A percentile compares a stretch with the other conserved stretches of the same genome.
Evolutionary conservation across 1,284 basidiomycete genomes (phyloP).

Genomic region (Tilletia horrida): DNA sequence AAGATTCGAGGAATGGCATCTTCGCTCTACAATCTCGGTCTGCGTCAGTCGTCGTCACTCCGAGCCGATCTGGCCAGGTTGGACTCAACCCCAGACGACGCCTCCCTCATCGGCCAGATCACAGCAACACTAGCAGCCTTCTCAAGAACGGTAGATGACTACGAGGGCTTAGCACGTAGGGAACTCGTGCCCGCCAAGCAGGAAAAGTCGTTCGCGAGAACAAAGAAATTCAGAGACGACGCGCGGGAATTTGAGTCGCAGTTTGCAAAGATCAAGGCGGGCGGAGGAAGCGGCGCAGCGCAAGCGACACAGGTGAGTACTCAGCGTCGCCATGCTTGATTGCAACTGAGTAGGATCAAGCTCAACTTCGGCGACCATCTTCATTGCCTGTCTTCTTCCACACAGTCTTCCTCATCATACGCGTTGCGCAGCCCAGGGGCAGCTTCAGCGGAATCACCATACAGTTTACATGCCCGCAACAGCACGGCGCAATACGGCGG

Average conservation of each 20-base stretch:
- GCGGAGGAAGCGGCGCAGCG: slow-evolving; percentile 18
- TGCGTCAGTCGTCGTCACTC: slow-evolving; percentile 50
- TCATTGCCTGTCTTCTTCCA: too few species aligned
- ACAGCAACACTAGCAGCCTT: slow-evolving; percentile 44
- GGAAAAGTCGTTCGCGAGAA: slow-evolving; percentile 48
- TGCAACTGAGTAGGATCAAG: too few species aligned
- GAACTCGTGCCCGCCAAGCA: slow-evolving; percentile 51
- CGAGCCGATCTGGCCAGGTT: slow-evolving; percentile 47
- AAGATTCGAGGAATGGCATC: neutral
- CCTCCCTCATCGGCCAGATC: slow-evolving; percentile 38
- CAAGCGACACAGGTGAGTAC: slow-evolving; percentile 2
- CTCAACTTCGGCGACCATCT: too few species aligned
- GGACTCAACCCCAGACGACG: slow-evolving; percentile 23
- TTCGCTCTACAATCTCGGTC: slow-evolving; percentile 52
- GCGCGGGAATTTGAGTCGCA: slow-evolving; percentile 38
- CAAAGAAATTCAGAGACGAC: slow-evolving; percentile 48
- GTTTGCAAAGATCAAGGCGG: slow-evolving; percentile 34
- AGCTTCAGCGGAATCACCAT: slow-evolving; percentile 37
- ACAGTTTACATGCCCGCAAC: slow-evolving; percentile 39
- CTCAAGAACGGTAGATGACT: slow-evolving; percentile 51
- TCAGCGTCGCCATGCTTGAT: too few species aligned
- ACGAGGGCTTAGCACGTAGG: slow-evolving; percentile 50
- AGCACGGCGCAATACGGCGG: slow-evolving; percentile 13
- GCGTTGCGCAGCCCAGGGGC: neutral
- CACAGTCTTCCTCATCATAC: slow-evolving; percentile 18